Conservation (phyloP, 2,329 filamentous ascomycete species). For the Pseudocercospora ulei region DNA sequence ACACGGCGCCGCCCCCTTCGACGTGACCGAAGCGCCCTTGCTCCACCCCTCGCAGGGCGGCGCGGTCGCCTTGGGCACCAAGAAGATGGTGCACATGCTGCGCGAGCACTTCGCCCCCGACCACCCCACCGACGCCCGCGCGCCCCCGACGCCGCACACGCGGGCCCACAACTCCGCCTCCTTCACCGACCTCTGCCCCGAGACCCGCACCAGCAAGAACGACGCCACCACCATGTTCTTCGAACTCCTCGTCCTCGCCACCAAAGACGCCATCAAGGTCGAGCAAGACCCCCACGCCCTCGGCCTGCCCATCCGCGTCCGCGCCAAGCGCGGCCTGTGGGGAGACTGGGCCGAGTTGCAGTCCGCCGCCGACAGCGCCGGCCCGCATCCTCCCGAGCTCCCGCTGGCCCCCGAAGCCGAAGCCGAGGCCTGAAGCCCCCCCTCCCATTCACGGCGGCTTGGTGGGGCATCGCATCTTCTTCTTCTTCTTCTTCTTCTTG, state of each 20-base stretch:
- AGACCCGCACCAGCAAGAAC: constrained; percentile 66
- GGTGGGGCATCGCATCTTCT: too few relatives aligned
- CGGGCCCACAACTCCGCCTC: constrained; percentile 67
- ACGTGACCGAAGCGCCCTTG: constrained; percentile 65
- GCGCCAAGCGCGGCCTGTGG: constrained; percentile 93
- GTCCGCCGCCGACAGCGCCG: constrained; percentile 22
- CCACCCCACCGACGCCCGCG: constrained; percentile 53
- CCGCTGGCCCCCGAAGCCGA: too few relatives aligned
- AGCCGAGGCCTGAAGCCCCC: too few relatives aligned
- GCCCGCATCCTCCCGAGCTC: too few relatives aligned
- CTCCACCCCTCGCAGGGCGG: constrained; percentile 76
- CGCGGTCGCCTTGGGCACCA: constrained; percentile 80
- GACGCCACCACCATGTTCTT: constrained; percentile 99
- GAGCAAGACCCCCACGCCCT: constrained; percentile 66
- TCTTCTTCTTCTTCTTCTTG: too few relatives aligned
- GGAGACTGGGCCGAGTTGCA: constrained; percentile 80
- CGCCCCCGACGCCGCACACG: constrained; percentile 56
- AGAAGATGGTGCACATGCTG: constrained; percentile 89
- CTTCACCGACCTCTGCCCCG: constrained; percentile 85
- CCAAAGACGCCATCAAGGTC: constrained; percentile 95
- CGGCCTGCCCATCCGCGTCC: constrained; percentile 69
- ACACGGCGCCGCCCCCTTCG: constrained; percentile 44
- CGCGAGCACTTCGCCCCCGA: constrained; percentile 61
- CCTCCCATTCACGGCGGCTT: too few relatives aligned
- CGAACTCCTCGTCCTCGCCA: constrained; percentile 86